Percentiles rank a stretch among this genome's conserved stretches.
These are phyloP conservation scores for Aspergillus sp. DNA, from an alignment of 2,329 filamentous ascomycete species.

Conservation along the genomic window DNA sequence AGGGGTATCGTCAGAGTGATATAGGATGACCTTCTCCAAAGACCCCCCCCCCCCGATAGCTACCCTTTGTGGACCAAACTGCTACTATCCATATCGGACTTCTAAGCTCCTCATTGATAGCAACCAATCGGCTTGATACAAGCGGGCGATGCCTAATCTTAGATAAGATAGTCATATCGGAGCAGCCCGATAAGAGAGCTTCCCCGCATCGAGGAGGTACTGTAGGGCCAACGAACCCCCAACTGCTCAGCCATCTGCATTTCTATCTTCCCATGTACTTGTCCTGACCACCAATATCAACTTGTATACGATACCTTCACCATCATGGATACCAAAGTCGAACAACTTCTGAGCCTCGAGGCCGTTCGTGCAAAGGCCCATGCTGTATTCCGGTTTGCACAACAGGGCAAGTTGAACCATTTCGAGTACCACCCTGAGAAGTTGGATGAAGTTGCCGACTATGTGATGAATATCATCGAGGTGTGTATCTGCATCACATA, in stretches of 20 bases:
- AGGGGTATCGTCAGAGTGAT: too few species aligned
- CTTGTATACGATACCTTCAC: too few species aligned
- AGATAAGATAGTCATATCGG: constrained; percentile 3
- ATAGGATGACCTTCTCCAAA: too few species aligned
- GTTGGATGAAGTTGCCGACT: constrained; percentile 42
- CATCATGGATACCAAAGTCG: constrained; percentile 22
- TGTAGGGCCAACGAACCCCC: too few species aligned
- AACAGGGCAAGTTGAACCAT: constrained; percentile 39
- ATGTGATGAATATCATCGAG: constrained; percentile 45
- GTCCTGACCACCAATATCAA: too few species aligned
- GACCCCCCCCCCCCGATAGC: too few species aligned
- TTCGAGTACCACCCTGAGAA: constrained; percentile 43
- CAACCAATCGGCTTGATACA: not conserved
- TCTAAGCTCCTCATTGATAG: not conserved
- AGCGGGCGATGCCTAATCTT: not conserved
- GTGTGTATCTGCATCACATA: constrained; percentile 24
- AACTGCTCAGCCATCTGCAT: too few species aligned
- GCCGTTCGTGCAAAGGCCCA: constrained; percentile 29
- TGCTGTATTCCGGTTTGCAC: constrained; percentile 35
- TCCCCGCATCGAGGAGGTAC: too few species aligned
- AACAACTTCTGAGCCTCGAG: constrained; percentile 27
- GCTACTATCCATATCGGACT: too few species aligned
- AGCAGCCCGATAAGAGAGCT: not conserved
- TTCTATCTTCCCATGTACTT: too few species aligned
- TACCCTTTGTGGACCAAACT: too few species aligned